A percentile compares a stretch with the other conserved stretches of the same genome.
These are phyloP conservation scores for Chaetomiaceae sp. DNA, from an alignment of 2,329 filamentous ascomycete species.

Conservation along the genomic window DNA sequence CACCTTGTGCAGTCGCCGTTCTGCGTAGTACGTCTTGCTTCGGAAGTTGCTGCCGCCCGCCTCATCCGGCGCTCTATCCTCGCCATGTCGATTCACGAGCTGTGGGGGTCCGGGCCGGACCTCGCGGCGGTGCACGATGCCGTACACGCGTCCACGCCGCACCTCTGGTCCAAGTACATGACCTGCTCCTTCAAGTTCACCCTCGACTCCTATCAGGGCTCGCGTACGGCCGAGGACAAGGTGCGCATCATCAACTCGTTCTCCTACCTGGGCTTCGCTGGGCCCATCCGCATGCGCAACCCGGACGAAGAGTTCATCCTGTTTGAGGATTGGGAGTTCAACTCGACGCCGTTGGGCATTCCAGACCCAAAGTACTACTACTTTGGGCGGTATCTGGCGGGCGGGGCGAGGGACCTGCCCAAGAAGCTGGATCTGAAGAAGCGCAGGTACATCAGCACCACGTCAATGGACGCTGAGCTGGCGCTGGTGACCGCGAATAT, in stretches of 20 bases:
- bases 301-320: constrained; percentile 71
- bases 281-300: constrained; percentile 68
- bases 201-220: constrained; percentile 75
- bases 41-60: constrained; percentile 55
- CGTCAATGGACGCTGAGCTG: constrained; percentile 94
- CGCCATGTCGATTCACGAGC: constrained; percentile 75
- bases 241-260: constrained; percentile 77
- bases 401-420: constrained; percentile 60
- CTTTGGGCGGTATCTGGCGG: constrained; percentile 65
- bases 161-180: constrained; percentile 62
- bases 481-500: constrained; percentile 90
- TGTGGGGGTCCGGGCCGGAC: constrained; percentile 70
- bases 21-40: constrained; percentile 66
- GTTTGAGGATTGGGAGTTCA: constrained; percentile 71
- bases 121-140: constrained; percentile 64
- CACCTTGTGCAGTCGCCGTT: constrained; percentile 64
- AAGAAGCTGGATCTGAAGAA: constrained; percentile 86
- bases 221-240: constrained; percentile 57
- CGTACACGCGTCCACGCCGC: constrained; percentile 51
- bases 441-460: constrained; percentile 86
- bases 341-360: constrained; percentile 42
- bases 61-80: constrained; percentile 75
- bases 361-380: constrained; percentile 56
- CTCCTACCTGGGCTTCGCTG: constrained; percentile 68
- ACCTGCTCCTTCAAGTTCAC: constrained; percentile 72